These are phyloP conservation scores for Aspergillus spinulosporus DNA, from an alignment of 2,329 filamentous ascomycete species.

Conservation along the genomic window DNA sequence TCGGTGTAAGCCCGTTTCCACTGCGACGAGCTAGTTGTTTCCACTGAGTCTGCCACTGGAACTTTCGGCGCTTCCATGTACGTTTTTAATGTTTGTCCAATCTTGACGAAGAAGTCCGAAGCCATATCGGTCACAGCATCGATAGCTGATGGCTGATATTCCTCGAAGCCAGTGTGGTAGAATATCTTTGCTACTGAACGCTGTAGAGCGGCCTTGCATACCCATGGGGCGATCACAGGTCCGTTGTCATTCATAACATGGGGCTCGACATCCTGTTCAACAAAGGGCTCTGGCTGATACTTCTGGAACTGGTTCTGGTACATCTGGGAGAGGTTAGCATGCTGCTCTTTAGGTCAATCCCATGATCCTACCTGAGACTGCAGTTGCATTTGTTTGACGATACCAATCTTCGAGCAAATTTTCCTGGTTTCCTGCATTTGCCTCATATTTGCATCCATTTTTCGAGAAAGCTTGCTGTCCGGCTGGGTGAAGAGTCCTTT, in stretches of 20 bases:
- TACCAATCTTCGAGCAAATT: conserved; percentile 90
- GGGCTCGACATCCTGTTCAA: conserved; percentile 82
- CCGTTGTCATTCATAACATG: conserved; percentile 87
- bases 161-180: conserved; percentile 94
- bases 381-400: conserved; percentile 99
- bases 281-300: conserved; percentile 85
- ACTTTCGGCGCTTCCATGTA: conserved; percentile 84
- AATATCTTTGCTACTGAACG: conserved; percentile 92
- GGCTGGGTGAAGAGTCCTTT: conserved; percentile 74
- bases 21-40: conserved; percentile 39
- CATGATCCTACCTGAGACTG: conserved; percentile 74
- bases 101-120: conserved; percentile 82
- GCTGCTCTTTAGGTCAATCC: neutral
- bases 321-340: conserved; percentile 57
- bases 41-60: conserved; percentile 51
- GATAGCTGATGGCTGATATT: conserved; percentile 90
- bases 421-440: conserved; percentile 98
- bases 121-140: conserved; percentile 89
- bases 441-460: conserved; percentile 85
- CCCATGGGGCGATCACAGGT: conserved; percentile 79
- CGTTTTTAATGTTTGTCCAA: conserved; percentile 74
- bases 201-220: conserved; percentile 80
- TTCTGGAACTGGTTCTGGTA: conserved; percentile 99
- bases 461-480: conserved; percentile 70
- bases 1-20: conserved; percentile 71